phyloP scores from a whole-genome alignment of 2,329 filamentous ascomycete species.

The Neophaeococcomyces aloes region DNA sequence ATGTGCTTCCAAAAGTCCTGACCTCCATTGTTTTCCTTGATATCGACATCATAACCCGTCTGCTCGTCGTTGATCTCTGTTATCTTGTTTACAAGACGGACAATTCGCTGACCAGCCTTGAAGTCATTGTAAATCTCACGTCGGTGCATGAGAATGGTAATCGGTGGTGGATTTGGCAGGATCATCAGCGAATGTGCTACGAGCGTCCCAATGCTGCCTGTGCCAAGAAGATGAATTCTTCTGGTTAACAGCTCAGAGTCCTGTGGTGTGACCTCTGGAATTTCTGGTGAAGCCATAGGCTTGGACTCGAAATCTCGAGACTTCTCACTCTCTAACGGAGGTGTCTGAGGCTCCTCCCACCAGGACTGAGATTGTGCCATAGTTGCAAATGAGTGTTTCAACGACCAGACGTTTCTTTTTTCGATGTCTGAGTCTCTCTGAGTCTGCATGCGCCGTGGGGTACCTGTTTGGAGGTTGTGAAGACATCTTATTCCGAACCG shows the following conservation, averaged over 20 bases:
- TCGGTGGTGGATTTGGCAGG: constrained; percentile 52
- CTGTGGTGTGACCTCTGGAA: constrained; percentile 4
- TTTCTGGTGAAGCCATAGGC: constrained; percentile 6
- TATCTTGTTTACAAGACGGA: constrained; percentile 27
- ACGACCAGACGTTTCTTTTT: not conserved
- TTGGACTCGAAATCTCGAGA: constrained; percentile 1
- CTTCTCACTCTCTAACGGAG: constrained; percentile 10
- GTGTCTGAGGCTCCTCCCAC: constrained; percentile 11
- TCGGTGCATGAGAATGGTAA: constrained; percentile 69
- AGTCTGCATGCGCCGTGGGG: too few relatives aligned
- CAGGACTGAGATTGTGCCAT: constrained; percentile 17
- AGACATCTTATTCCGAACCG: too few relatives aligned
- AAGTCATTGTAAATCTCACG: constrained; percentile 29
- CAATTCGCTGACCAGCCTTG: constrained; percentile 24
- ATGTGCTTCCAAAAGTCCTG: constrained; percentile 17
- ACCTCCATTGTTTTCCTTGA: constrained; percentile 13
- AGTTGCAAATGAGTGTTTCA: constrained; percentile 10
- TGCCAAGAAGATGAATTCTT: constrained; percentile 65
- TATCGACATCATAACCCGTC: constrained; percentile 35
- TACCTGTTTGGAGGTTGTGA: too few relatives aligned
- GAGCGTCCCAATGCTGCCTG: constrained; percentile 71
- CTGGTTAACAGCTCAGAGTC: constrained; percentile 21
- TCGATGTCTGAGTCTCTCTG: too few relatives aligned
- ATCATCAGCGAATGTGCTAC: constrained; percentile 62
- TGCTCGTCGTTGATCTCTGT: constrained; percentile 34